Evolutionary conservation across 1,139 yeast species (phyloP).

Genomic region (Scheffersomyces lignicola): DNA sequence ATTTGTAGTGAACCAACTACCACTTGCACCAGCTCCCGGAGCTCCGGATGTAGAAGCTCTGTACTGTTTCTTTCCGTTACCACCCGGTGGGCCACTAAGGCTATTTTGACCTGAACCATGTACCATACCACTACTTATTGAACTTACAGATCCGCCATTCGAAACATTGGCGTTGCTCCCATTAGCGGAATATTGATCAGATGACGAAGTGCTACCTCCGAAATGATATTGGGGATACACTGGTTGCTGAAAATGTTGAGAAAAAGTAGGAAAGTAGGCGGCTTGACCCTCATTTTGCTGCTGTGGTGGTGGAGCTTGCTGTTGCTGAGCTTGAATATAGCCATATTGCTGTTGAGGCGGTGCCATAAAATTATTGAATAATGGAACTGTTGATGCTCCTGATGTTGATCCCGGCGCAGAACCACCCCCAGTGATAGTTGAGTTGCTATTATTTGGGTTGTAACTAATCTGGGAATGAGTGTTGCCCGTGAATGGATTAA

Average conservation of each 20-base stretch:
- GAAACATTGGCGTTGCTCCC: constrained; percentile 9
- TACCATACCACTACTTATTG: constrained; percentile 11
- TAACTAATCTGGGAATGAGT: constrained; percentile 6
- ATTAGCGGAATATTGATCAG: constrained; percentile 14
- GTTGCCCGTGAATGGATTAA: constrained; percentile 21
- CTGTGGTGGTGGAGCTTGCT: constrained; percentile 9
- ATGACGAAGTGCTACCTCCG: constrained; percentile 13
- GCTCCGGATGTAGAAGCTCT: neutral
- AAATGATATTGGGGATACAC: constrained; percentile 13
- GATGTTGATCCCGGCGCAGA: constrained; percentile 10
- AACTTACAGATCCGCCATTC: constrained; percentile 15
- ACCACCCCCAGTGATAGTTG: constrained; percentile 6
- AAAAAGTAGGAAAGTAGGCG: constrained; percentile 14
- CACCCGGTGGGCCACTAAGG: constrained; percentile 7
- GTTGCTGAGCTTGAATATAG: constrained; percentile 7
- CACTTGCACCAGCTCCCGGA: constrained; percentile 5
- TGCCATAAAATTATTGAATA: constrained; percentile 12
- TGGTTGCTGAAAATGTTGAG: constrained; percentile 16
- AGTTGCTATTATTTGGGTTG: constrained; percentile 4
- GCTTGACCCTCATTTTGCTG: constrained; percentile 6
- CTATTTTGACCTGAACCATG: constrained; percentile 8
- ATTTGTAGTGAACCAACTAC: constrained; percentile 4
- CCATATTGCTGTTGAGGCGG: constrained; percentile 12
- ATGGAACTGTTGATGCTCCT: constrained; percentile 10
- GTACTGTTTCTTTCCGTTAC: neutral